These are phyloP conservation scores for Penicillium polonicum DNA, from an alignment of 2,329 filamentous ascomycete species.

Conservation along the genomic window DNA sequence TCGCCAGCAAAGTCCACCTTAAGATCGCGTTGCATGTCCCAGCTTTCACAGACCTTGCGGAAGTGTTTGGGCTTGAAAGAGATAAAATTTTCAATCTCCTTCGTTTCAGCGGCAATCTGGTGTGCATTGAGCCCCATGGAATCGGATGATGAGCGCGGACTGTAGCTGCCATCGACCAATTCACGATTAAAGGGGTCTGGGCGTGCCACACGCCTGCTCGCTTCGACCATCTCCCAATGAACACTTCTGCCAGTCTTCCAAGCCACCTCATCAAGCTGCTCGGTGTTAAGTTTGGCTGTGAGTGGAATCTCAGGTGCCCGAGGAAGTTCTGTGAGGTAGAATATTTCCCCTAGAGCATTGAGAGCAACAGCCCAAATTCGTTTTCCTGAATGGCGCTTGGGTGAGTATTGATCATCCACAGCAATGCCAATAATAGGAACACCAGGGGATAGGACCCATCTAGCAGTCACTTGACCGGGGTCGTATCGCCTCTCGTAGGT, in stretches of 20 bases:
- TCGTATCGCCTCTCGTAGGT: conserved; percentile 62
- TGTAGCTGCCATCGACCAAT: conserved; percentile 70
- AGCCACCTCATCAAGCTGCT: conserved; percentile 64
- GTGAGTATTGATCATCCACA: conserved; percentile 78
- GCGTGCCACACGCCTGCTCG: conserved; percentile 69
- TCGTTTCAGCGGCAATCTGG: conserved; percentile 72
- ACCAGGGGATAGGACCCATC: conserved; percentile 87
- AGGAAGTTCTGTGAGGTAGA: conserved; percentile 74
- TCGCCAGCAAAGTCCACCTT: conserved; percentile 88
- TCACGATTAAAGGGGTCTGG: conserved; percentile 71
- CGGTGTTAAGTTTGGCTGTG: conserved; percentile 37
- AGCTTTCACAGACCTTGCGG: conserved; percentile 72
- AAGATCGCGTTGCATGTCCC: conserved; percentile 86
- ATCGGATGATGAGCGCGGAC: conserved; percentile 73
- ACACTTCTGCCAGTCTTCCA: conserved; percentile 79
- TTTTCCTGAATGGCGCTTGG: conserved; percentile 65
- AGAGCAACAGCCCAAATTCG: conserved; percentile 90
- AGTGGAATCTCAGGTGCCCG: conserved; percentile 51
- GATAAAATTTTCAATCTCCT: conserved; percentile 76
- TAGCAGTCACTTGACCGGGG: conserved; percentile 77
- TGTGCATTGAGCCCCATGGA: conserved; percentile 68
- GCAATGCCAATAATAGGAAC: conserved; percentile 84
- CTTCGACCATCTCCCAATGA: conserved; percentile 77
- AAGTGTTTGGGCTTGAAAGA: conserved; percentile 74
- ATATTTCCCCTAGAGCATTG: conserved; percentile 90